These are phyloP conservation scores for Scenedesmus sp. DNA, from an alignment of 163 green algal species.

Conservation along the genomic window DNA sequence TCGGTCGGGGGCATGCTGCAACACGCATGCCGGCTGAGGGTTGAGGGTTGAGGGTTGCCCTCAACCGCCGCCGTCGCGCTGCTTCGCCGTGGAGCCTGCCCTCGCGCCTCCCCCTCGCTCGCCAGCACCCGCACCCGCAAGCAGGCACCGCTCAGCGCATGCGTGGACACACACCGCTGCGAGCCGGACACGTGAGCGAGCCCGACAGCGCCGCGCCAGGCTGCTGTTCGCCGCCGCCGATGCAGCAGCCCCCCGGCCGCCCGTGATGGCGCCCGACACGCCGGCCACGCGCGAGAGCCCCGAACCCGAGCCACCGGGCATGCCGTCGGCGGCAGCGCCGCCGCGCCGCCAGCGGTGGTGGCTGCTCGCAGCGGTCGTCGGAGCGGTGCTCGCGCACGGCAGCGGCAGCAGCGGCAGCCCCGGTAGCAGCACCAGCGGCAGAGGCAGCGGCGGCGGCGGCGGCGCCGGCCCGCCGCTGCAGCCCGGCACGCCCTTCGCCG, in stretches of 20 bases:
- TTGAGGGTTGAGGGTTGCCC: no score
- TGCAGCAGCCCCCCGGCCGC: conserved; percentile 19
- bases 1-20: background rate
- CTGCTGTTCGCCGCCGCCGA: background rate
- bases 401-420: conserved; percentile 16
- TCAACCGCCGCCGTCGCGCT: no score
- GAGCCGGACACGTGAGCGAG: no score
- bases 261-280: no score
- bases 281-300: no score
- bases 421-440: conserved; percentile 1
- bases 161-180: no score
- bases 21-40: no score
- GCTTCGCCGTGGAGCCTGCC: no score
- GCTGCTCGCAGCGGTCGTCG: background rate
- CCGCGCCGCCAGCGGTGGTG: conserved; percentile 1
- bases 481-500: background rate
- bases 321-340: conserved; percentile 17
- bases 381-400: conserved; percentile 15
- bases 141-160: no score
- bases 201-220: no score
- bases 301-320: background rate
- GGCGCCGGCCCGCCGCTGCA: conserved; percentile 3
- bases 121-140: conserved; percentile 6
- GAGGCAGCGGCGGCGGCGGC: no score
- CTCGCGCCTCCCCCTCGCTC: no score